These are phyloP conservation scores for Xylariaceae sp. DNA, from an alignment of 2,329 filamentous ascomycete genomes.

Conservation along the genomic window DNA sequence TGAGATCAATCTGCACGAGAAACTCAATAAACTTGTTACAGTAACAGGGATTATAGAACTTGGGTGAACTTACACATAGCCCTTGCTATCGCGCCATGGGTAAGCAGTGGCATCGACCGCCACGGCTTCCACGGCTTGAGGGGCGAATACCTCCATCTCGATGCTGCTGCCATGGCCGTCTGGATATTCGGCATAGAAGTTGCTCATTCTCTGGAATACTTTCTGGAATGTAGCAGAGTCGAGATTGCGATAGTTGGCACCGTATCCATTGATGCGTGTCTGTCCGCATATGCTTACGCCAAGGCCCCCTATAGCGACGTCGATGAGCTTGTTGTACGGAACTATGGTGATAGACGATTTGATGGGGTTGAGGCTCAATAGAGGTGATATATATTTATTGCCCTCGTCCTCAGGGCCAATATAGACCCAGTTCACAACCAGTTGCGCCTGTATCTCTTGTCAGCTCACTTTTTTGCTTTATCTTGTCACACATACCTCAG, in stretches of 20 bases:
- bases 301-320: not conserved
- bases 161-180: not conserved
- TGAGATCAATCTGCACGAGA: not conserved
- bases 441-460: constrained; percentile 8
- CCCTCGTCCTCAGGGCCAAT: not conserved
- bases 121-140: constrained; percentile 19
- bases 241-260: constrained; percentile 1
- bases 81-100: constrained; percentile 28
- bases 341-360: not conserved
- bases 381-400: not conserved
- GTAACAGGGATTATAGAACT: no score
- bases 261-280: not conserved
- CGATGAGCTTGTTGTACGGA: constrained; percentile 12
- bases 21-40: no score
- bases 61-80: constrained; percentile 12
- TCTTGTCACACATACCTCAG: not conserved
- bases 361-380: not conserved
- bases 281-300: not conserved
- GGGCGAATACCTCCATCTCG: constrained; percentile 15
- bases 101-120: constrained; percentile 31
- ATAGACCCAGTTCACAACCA: constrained; percentile 11
- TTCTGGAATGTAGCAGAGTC: not conserved
- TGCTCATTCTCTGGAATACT: constrained; percentile 4
- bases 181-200: constrained; percentile 10
- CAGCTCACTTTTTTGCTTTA: no score